phyloP scores from a whole-genome alignment of 106 monocot species.

The Agapanthus africanus region DNA sequence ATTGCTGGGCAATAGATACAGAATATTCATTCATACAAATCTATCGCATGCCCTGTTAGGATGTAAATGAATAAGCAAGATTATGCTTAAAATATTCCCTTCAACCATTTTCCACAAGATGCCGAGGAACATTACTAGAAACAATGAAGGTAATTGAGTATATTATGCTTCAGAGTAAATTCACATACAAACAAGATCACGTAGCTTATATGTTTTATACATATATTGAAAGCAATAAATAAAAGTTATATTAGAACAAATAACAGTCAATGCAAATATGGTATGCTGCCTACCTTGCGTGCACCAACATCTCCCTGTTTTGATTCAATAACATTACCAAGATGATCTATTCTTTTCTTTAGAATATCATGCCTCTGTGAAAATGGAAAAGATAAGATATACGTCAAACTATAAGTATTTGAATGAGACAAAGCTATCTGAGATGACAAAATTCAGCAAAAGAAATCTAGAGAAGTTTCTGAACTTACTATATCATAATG shows the following conservation, averaged over 20 bases:
- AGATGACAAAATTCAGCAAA: not conserved
- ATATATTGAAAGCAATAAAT: not conserved
- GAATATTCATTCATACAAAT: too few relatives aligned
- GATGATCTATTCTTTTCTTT: conserved; percentile 74
- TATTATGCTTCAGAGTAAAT: not conserved
- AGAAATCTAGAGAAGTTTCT: not conserved
- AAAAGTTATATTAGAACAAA: not conserved
- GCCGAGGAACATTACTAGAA: not conserved
- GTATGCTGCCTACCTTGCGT: conserved; percentile 55
- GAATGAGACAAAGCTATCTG: not conserved
- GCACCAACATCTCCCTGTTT: conserved; percentile 79
- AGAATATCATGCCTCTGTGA: conserved; percentile 86
- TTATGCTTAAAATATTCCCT: not conserved
- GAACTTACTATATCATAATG: conserved; percentile 67
- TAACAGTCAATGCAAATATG: not conserved
- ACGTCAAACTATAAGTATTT: not conserved
- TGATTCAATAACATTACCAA: conserved; percentile 74
- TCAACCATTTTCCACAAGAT: not conserved
- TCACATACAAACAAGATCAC: not conserved
- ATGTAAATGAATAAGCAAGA: not conserved
- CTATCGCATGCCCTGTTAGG: too few relatives aligned
- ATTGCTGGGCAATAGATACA: too few relatives aligned
- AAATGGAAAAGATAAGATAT: not conserved
- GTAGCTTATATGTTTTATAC: not conserved
- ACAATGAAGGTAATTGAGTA: not conserved